Evolutionary conservation across 208 protist species (phyloP).

Genomic region (Crithidia fasciculata): DNA sequence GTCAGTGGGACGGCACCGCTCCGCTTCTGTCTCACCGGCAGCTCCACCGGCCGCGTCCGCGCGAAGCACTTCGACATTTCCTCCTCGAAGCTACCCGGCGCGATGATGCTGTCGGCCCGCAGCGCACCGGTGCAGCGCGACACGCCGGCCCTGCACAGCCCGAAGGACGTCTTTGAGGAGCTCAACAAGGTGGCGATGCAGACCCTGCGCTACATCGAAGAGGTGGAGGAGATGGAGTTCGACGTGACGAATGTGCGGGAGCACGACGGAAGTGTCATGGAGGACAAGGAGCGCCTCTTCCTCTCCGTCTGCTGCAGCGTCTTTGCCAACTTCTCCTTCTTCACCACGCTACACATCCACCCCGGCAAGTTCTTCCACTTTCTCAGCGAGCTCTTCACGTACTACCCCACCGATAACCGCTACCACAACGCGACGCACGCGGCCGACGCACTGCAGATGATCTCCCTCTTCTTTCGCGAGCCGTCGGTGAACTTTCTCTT

Average conservation of each 20-base stretch:
- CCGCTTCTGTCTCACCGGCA: slow-evolving; percentile 26
- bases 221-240: slow-evolving; percentile 81
- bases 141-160: slow-evolving; percentile 63
- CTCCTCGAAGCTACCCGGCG: slow-evolving; percentile 29
- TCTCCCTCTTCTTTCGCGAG: slow-evolving; percentile 81
- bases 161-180: slow-evolving; percentile 63
- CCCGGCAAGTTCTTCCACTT: slow-evolving; percentile 70
- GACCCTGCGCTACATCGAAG: slow-evolving; percentile 81
- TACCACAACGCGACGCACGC: slow-evolving; percentile 88
- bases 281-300: slow-evolving; percentile 77
- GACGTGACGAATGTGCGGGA: slow-evolving; percentile 66
- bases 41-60: slow-evolving; percentile 11
- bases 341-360: slow-evolving; percentile 52
- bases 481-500: slow-evolving; percentile 76
- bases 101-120: slow-evolving; percentile 9
- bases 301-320: slow-evolving; percentile 84
- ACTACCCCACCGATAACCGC: slow-evolving; percentile 63
- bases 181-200: slow-evolving; percentile 76
- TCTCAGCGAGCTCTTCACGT: slow-evolving; percentile 59
- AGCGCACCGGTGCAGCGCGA: slow-evolving; percentile 18
- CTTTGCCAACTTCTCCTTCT: slow-evolving; percentile 84
- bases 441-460: slow-evolving; percentile 84
- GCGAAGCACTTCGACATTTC: slow-evolving; percentile 42
- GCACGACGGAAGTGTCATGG: slow-evolving; percentile 77
- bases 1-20: slow-evolving; percentile 40